Base-by-base conservation (phyloP, 2,329 filamentous ascomycete species). In the Monilinia vaccinii-corymbosi region DNA sequence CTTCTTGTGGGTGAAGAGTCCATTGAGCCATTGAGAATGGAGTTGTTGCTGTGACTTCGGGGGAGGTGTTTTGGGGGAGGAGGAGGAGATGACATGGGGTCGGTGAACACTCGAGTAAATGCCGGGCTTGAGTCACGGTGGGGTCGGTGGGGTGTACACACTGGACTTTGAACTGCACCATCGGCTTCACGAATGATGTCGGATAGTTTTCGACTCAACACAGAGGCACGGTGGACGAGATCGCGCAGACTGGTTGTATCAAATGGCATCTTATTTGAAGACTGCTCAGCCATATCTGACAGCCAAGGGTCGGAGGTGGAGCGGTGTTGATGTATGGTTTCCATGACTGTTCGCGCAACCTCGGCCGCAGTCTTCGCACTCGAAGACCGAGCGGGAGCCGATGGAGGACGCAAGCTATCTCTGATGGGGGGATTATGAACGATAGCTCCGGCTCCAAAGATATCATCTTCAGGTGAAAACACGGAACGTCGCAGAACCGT, bases 171-270 rank as follows among this genome's bases (percentile, higher is more conserved):
- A 0, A 80, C 80, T 53, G 82, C 75, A 32, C 82, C 66, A 66
- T 87, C 84, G 44, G 78, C 81, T 56, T 77, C 78, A 51, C 84
- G 81, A 50, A 87, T 76, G 6, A 82, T 71, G 58, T 86, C 83
- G 0, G 83, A 83, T 25, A 87, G 73, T 4, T 76, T 75, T 64
- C 86, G 82, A 32, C 81, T 79, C 38, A 87, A 72, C 59, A 81
- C 80, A 32, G 81, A 78, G 1, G 84, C 84, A 61, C 83, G 78
- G 69, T 82, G 83, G 42, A 87, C 84, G 57, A 87, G 74, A 67
- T 84, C 81, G 66, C 82, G 83, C n/a, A 87, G 76, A 70, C 82
- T 87, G 64, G 85, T 86, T 6, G 84, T 87, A 68, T 86, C 84
- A 64, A 87, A 87, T 61, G 85, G 85, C 67, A 87, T 79, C 62